Evolutionary conservation across 495 filamentous ascomycete genomes (phyloP), one percentile per base, ranked within the genome.

Genomic region (Glonium stellatum): DNA sequence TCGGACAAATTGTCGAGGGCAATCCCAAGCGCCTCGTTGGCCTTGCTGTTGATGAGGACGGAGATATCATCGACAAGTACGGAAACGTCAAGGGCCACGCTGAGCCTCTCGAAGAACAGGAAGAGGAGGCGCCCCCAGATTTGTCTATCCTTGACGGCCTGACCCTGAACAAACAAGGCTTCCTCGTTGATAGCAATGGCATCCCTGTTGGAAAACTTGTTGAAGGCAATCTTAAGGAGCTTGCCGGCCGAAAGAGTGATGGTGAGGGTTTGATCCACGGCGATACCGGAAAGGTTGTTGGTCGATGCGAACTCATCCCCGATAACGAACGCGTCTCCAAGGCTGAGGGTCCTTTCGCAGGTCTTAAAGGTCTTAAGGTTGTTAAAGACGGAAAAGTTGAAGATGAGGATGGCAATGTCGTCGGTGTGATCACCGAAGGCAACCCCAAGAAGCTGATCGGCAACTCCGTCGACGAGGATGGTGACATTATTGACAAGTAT

Each of bases 101-200:
- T 37, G 83, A 86, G 64, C 80, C 79, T 15, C 78, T 78, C 18
- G 78, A 76, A 37, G 75, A 75, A 34, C 74, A 76, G 34, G 82
- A 81, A 63, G 73, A 70, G 37, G 86, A 70, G 51, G 41, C 49
- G 25, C 62, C 62, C 18, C 60, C 67, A 4, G 73, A 95, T 69
- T 77, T 86, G 34, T 86, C 84, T 0, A 73, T 82, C 21, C 76
- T 95, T 23, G 82, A 85, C 48, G 82, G 82, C 55, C 80, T 84
- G 67, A 79, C 77, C n/a, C 81, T 90, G 67, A 93, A 92, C 81
- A 95, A 93, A 75, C 75, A 83, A 46, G 89, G 89, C 52, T 87
- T 85, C 64, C 84, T 95, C 37, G 83, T 91, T 18, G 79, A 85
- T 34, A 73, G 79, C 3, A 78, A 88, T 12, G 85, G 86, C 5